Evolutionary conservation across 2,329 filamentous ascomycete species (phyloP).

Genomic region (Botrytis sinoallii): DNA sequence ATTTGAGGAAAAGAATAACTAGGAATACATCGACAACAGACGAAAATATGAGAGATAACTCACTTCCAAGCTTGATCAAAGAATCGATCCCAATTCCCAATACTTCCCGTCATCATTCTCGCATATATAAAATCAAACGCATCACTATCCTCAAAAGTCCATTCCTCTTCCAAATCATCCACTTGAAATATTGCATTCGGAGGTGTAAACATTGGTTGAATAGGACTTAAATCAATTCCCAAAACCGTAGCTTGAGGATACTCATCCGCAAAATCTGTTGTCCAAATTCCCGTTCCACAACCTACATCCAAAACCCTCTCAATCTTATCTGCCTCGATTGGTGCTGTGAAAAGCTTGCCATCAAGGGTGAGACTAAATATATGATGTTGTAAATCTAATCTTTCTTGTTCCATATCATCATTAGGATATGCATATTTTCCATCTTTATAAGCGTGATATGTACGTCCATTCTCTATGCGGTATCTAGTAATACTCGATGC

Average conservation of each 20-base stretch:
- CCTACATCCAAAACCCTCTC: slow-evolving; percentile 16
- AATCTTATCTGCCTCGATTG: neutral
- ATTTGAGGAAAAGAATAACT: too few relatives aligned
- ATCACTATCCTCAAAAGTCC: slow-evolving; percentile 43
- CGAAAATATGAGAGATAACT: neutral
- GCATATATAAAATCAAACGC: slow-evolving; percentile 27
- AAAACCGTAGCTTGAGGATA: slow-evolving; percentile 11
- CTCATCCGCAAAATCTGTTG: slow-evolving; percentile 16
- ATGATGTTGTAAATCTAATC: slow-evolving; percentile 39
- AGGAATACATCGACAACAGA: too few relatives aligned
- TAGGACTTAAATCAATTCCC: slow-evolving; percentile 27
- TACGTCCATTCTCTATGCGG: slow-evolving; percentile 41
- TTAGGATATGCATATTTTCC: slow-evolving; percentile 46
- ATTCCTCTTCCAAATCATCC: slow-evolving; percentile 56
- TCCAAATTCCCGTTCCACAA: slow-evolving; percentile 18
- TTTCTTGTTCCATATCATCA: slow-evolving; percentile 55
- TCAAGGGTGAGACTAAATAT: slow-evolving; percentile 8
- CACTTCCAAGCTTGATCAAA: slow-evolving; percentile 14
- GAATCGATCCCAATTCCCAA: slow-evolving; percentile 12
- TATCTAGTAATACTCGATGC: slow-evolving; percentile 39
- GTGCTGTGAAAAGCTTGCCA: neutral
- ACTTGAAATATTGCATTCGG: slow-evolving; percentile 56
- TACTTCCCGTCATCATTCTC: slow-evolving; percentile 16
- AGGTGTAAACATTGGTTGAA: slow-evolving; percentile 46
- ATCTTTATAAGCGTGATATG: slow-evolving; percentile 39